Conservation (phyloP, 108 stramenopile genomes). For the Discostella stelligeroides region DNA sequence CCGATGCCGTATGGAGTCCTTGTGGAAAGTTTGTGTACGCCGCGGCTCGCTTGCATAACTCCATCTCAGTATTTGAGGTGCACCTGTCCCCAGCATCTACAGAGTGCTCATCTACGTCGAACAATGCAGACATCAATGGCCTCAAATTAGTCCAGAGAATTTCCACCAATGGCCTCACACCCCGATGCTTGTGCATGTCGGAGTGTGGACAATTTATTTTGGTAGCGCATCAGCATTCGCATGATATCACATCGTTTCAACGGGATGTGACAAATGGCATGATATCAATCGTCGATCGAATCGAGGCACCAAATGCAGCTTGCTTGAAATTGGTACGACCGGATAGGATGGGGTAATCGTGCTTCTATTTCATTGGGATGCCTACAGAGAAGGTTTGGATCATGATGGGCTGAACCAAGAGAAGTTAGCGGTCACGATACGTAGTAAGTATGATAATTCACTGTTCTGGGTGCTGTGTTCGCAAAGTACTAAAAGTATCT, state of each 20-base stretch:
- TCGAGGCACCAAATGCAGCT: slow-evolving; percentile 32
- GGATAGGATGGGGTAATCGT: slow-evolving; percentile 14
- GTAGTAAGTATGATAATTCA: too few species aligned
- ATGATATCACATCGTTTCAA: slow-evolving; percentile 44
- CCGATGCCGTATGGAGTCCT: slow-evolving; percentile 51
- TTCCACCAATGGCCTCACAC: slow-evolving; percentile 32
- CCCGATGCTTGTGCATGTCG: slow-evolving; percentile 44
- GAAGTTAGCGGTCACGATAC: too few species aligned
- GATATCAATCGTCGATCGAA: slow-evolving; percentile 27
- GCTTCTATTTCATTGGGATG: too few species aligned
- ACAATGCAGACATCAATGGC: neutral
- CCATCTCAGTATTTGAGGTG: slow-evolving; percentile 41
- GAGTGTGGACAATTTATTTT: slow-evolving; percentile 44
- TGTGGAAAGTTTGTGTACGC: slow-evolving; percentile 47
- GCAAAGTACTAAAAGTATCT: too few species aligned
- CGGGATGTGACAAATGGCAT: slow-evolving; percentile 20
- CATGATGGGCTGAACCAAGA: too few species aligned
- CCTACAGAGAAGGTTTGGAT: too few species aligned
- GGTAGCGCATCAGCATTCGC: slow-evolving; percentile 51
- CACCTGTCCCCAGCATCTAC: neutral
- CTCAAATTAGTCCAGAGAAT: slow-evolving; percentile 25
- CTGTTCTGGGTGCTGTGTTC: too few species aligned
- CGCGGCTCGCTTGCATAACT: slow-evolving; percentile 48
- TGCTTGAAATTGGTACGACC: slow-evolving; percentile 41
- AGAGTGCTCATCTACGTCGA: neutral